phyloP scores from a whole-genome alignment of 2,329 filamentous ascomycete genomes.

The Cercospora berteroae region DNA sequence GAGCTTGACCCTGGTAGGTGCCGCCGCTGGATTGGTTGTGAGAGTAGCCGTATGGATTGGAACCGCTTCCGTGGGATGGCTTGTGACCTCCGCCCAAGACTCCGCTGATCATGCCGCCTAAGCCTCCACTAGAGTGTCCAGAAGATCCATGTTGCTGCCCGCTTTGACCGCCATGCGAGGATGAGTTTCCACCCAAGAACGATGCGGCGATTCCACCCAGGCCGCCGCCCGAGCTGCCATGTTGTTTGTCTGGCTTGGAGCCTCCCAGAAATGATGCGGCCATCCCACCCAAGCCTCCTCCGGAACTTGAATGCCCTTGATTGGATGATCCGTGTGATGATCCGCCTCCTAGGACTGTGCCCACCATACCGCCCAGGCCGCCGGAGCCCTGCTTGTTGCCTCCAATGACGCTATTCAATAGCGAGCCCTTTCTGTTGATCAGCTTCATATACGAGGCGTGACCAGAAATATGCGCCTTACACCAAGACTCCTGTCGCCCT shows the following conservation, averaged over 20 bases:
- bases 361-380: constrained; percentile 27
- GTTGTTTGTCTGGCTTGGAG: constrained; percentile 16
- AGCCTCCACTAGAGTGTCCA: constrained; percentile 25
- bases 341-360: constrained; percentile 25
- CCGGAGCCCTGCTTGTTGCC: constrained; percentile 33
- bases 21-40: constrained; percentile 33
- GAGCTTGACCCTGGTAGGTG: constrained; percentile 40
- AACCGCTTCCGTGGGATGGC: constrained; percentile 26
- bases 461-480: constrained; percentile 23
- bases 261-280: constrained; percentile 37
- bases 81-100: constrained; percentile 36
- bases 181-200: constrained; percentile 29
- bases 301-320: constrained; percentile 20
- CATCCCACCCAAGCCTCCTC: constrained; percentile 32
- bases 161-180: constrained; percentile 25
- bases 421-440: constrained; percentile 25
- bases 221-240: constrained; percentile 22
- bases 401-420: constrained; percentile 33
- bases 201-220: constrained; percentile 30
- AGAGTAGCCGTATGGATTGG: constrained; percentile 40
- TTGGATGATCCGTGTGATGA: constrained; percentile 18
- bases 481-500: constrained; percentile 34
- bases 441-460: constrained; percentile 10
- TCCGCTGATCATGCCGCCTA: constrained; percentile 32
- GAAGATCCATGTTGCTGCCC: constrained; percentile 24